A percentile compares a stretch with the other conserved stretches of the same genome.
These are phyloP conservation scores for Byssochlamys sp. DNA, from an alignment of 2,329 filamentous ascomycete species.

Conservation along the genomic window DNA sequence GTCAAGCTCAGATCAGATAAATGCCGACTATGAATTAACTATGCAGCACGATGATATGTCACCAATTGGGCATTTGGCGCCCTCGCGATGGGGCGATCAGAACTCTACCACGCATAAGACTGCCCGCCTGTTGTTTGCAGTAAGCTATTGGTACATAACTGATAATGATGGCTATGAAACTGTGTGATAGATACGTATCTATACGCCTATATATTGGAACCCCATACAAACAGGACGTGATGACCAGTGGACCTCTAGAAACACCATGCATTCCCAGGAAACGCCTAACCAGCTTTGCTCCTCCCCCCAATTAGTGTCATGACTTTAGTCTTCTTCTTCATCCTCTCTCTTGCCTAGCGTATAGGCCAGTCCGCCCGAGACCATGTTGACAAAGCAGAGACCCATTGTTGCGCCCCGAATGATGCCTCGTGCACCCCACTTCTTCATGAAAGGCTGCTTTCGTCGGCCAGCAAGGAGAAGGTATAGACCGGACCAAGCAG, in stretches of 20 bases:
- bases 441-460: conserved; percentile 38
- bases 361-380: conserved; percentile 39
- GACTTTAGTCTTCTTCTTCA: conserved; percentile 18
- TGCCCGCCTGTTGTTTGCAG: not conserved
- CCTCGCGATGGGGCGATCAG: not conserved
- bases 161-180: not conserved
- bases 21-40: not conserved
- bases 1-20: not conserved
- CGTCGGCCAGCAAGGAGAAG: conserved; percentile 53
- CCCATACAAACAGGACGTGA: not conserved
- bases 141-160: not conserved
- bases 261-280: not conserved
- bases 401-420: conserved; percentile 39
- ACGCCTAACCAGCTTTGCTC: not conserved
- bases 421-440: conserved; percentile 36
- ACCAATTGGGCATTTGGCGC: not conserved
- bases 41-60: not conserved
- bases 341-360: conserved; percentile 33
- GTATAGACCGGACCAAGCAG: conserved; percentile 57
- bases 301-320: not conserved
- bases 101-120: not conserved
- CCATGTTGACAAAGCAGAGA: conserved; percentile 37
- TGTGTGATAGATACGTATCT: not conserved
- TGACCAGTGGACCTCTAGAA: not conserved
- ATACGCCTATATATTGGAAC: not conserved